Conservation (phyloP, 441 rosid genomes). For the Daphne laureola region DNA sequence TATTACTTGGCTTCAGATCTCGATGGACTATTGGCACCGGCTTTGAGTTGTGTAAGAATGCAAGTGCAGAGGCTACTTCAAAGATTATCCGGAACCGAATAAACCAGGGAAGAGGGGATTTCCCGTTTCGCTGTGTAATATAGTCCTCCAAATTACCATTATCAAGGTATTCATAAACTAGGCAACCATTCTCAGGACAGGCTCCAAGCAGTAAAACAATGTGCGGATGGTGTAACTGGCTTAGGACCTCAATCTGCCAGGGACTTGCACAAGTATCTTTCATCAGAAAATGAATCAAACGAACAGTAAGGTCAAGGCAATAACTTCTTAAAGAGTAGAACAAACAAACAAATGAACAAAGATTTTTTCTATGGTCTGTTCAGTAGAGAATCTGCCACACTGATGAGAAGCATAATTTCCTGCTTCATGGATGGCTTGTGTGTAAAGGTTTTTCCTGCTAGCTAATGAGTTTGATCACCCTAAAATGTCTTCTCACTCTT, state of each 20-base stretch:
- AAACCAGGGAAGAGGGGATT: slow-evolving; percentile 78
- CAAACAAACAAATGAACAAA: slow-evolving; percentile 1
- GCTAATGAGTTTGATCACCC: too few species aligned
- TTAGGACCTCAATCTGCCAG: slow-evolving; percentile 73
- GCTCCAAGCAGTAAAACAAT: slow-evolving; percentile 84
- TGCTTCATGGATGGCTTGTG: too few species aligned
- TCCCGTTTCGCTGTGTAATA: slow-evolving; percentile 43
- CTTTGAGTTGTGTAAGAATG: slow-evolving; percentile 88
- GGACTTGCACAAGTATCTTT: neutral
- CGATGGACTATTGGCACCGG: slow-evolving; percentile 89
- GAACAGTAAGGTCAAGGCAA: too few species aligned
- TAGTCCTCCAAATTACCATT: slow-evolving; percentile 79
- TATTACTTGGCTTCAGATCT: slow-evolving; percentile 79
- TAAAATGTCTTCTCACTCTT: too few species aligned
- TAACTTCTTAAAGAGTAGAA: too few species aligned
- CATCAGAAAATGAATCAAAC: neutral
- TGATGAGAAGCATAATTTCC: too few species aligned
- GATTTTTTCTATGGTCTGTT: neutral
- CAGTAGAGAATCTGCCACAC: too few species aligned
- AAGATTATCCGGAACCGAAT: slow-evolving; percentile 58
- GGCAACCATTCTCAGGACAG: slow-evolving; percentile 79
- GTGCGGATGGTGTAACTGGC: slow-evolving; percentile 74
- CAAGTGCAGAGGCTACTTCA: slow-evolving; percentile 80
- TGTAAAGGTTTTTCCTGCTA: too few species aligned
- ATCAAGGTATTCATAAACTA: slow-evolving; percentile 84